Percentiles rank a stretch among this genome's conserved stretches.
phyloP scores from a whole-genome alignment of 768 basidiomycete genomes.

The Boletus fagicola region DNA sequence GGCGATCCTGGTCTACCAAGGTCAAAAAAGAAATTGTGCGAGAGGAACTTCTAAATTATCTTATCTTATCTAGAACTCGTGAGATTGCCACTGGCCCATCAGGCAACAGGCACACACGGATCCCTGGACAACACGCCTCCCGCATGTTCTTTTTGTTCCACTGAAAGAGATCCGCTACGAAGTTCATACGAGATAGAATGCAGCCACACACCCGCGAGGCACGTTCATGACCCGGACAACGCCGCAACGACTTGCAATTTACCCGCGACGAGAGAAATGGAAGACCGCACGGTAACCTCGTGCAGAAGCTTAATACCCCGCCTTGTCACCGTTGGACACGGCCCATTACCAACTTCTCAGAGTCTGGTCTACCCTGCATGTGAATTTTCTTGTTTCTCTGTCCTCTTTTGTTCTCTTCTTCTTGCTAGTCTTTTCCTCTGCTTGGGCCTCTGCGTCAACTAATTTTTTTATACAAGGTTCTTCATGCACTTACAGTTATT shows the following conservation, averaged over 20 bases:
- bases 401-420: neutral
- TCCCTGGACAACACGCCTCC: neutral
- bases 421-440: neutral
- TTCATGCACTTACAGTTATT: conserved; percentile 8
- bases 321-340: conserved; percentile 8
- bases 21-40: neutral
- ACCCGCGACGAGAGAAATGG: conserved; percentile 1
- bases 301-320: conserved; percentile 19
- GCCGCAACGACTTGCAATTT: neutral
- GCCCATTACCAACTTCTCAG: neutral
- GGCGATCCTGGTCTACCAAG: neutral
- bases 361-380: neutral
- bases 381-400: neutral
- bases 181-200: neutral
- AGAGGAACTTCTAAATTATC: neutral
- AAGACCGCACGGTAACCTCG: conserved; percentile 19
- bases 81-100: neutral
- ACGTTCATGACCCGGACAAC: neutral
- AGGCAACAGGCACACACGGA: conserved; percentile 4
- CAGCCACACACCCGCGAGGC: conserved; percentile 1
- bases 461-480: neutral
- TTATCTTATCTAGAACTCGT: conserved; percentile 11
- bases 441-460: neutral
- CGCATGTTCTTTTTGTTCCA: conserved; percentile 7
- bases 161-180: neutral